Evolutionary conservation across 495 filamentous ascomycete genomes (phyloP).

Genomic region (Lophiostoma macrostomum): DNA sequence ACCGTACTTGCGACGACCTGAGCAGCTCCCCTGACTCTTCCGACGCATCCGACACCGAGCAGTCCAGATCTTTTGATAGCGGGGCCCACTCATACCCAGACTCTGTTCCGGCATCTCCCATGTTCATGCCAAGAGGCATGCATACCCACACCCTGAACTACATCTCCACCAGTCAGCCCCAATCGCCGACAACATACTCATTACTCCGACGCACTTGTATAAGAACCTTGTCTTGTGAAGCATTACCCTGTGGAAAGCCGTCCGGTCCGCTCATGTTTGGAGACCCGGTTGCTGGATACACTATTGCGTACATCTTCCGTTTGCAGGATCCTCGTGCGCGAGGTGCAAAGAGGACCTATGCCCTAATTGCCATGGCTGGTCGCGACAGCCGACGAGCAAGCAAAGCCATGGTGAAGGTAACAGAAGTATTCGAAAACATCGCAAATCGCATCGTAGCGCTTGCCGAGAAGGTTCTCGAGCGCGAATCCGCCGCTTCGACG

Average conservation of each 20-base stretch:
- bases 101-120: conserved; percentile 25
- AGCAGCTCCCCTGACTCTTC: conserved; percentile 33
- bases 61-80: conserved; percentile 28
- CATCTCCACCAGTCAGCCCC: conserved; percentile 76
- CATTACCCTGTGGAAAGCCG: conserved; percentile 70
- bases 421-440: conserved; percentile 70
- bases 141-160: conserved; percentile 85
- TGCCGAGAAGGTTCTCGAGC: conserved; percentile 48
- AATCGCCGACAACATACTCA: conserved; percentile 73
- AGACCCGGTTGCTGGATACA: conserved; percentile 77
- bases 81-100: conserved; percentile 14
- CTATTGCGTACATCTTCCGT: conserved; percentile 89
- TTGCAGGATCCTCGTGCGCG: conserved; percentile 85
- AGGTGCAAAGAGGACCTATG: conserved; percentile 81
- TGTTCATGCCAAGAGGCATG: conserved; percentile 17
- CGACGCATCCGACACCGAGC: conserved; percentile 28
- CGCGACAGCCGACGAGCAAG: conserved; percentile 71
- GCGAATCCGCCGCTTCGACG: conserved; percentile 23
- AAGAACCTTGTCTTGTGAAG: conserved; percentile 81
- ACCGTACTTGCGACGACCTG: conserved; percentile 14
- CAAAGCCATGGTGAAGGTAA: conserved; percentile 70
- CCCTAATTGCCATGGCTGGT: conserved; percentile 73
- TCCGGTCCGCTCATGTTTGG: conserved; percentile 85
- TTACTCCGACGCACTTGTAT: conserved; percentile 81
- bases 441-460: conserved; percentile 69